These are phyloP conservation scores for Marchantia paleacea DNA, from an alignment of 225 moss, liverwort and hornwort genomes.

Conservation along the genomic window DNA sequence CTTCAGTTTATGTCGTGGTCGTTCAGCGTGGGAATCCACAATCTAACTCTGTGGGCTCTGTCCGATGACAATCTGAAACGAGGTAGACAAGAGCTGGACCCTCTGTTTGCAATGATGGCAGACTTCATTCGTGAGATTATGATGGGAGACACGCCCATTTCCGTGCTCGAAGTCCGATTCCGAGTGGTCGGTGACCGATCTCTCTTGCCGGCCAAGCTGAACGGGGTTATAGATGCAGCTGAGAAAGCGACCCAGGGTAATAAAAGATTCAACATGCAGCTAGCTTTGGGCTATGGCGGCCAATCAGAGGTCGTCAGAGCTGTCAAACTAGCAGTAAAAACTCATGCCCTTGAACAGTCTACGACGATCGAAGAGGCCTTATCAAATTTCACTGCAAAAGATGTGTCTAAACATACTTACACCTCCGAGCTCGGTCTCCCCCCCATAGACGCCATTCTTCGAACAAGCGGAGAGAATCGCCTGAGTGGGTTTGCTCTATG, in stretches of 20 bases:
- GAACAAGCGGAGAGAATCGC: slow-evolving; percentile 20
- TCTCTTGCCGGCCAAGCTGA: neutral
- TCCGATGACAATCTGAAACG: slow-evolving; percentile 19
- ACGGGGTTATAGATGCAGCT: neutral
- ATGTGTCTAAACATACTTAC: slow-evolving; percentile 9
- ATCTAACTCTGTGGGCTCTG: slow-evolving; percentile 10
- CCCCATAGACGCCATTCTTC: slow-evolving; percentile 12
- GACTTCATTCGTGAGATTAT: neutral
- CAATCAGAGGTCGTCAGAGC: slow-evolving; percentile 9
- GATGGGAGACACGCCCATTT: neutral
- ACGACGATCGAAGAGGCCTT: slow-evolving; percentile 8
- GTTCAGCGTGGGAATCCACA: neutral
- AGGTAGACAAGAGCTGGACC: neutral
- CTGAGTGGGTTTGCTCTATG: slow-evolving; percentile 23
- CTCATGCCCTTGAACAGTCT: neutral
- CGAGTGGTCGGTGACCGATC: slow-evolving; percentile 3
- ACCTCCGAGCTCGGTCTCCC: slow-evolving; percentile 19
- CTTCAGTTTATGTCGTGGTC: slow-evolving; percentile 11
- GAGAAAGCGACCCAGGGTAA: slow-evolving; percentile 1
- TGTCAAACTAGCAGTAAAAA: slow-evolving; percentile 1
- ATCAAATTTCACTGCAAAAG: neutral
- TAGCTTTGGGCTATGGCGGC: slow-evolving; percentile 18
- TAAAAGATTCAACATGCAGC: slow-evolving; percentile 6
- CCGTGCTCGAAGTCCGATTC: neutral
- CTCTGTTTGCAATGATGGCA: neutral